phyloP scores from a whole-genome alignment of 768 basidiomycete genomes.

The Leucocoprinus sp. region DNA sequence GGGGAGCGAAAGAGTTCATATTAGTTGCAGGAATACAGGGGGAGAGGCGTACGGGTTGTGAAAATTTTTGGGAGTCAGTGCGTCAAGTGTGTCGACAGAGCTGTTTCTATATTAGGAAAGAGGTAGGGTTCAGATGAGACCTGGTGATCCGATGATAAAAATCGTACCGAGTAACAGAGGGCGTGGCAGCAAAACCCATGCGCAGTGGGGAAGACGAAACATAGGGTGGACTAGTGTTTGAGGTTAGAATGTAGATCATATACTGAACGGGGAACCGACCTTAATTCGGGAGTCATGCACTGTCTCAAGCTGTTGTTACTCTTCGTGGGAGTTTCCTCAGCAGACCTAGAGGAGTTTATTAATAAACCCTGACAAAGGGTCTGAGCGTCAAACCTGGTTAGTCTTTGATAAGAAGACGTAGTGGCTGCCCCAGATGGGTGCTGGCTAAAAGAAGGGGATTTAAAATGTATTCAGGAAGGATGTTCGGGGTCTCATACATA shows the following conservation, averaged over 20 bases:
- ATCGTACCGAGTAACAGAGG: constrained; percentile 3
- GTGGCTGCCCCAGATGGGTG: constrained; percentile 1
- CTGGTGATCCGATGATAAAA: background rate
- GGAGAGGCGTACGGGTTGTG: constrained; percentile 1
- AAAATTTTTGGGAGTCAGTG: background rate
- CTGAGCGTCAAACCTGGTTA: background rate
- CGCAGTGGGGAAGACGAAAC: constrained; percentile 14
- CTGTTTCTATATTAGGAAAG: background rate
- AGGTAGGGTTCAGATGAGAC: background rate
- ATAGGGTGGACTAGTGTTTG: constrained; percentile 17
- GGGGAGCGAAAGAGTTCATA: background rate
- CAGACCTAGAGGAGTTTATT: constrained; percentile 11
- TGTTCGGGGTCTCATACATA: constrained; percentile 1
- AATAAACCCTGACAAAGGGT: constrained; percentile 8
- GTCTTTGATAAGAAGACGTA: constrained; percentile 8
- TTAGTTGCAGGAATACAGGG: background rate
- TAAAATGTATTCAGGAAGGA: background rate
- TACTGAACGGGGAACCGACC: constrained; percentile 20
- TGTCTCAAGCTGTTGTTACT: constrained; percentile 23
- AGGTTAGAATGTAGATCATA: background rate
- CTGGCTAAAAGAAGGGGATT: constrained; percentile 1
- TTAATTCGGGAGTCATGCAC: constrained; percentile 40
- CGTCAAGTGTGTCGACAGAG: background rate
- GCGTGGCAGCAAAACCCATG: constrained; percentile 12
- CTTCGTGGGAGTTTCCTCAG: constrained; percentile 16